Evolutionary conservation across 1,284 basidiomycete species (phyloP).

Genomic region (Cerrena zonata): DNA sequence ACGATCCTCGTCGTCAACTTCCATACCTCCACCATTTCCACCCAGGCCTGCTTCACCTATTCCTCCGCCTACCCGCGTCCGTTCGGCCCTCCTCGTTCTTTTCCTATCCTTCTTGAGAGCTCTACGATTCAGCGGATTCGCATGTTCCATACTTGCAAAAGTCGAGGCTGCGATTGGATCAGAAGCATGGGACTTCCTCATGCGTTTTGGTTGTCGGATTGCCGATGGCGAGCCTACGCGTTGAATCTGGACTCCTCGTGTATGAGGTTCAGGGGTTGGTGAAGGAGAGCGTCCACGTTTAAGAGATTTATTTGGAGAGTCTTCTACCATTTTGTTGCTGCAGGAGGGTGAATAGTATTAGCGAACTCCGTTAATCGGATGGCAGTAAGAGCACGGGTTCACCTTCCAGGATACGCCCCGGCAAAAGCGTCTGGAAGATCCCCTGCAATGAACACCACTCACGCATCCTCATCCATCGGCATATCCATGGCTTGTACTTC

Average conservation of each 20-base stretch:
- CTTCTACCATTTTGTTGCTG: constrained; percentile 6
- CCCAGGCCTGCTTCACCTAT: background rate
- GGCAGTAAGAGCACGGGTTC: background rate
- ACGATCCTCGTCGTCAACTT: constrained; percentile 28
- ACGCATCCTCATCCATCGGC: constrained; percentile 50
- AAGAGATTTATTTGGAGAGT: constrained; percentile 10
- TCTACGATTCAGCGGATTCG: constrained; percentile 54
- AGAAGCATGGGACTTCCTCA: constrained; percentile 44
- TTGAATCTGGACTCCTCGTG: background rate
- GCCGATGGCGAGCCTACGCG: constrained; percentile 10
- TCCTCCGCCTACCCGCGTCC: constrained; percentile 11
- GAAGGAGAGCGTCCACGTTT: constrained; percentile 10
- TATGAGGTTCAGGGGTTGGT: constrained; percentile 7
- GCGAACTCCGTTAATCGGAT: background rate
- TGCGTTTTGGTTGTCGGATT: constrained; percentile 52
- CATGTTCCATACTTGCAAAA: constrained; percentile 34
- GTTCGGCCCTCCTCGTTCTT: constrained; percentile 45
- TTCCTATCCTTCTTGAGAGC: constrained; percentile 59
- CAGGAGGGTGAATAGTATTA: background rate
- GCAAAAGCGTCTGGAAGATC: background rate
- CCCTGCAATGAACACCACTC: constrained; percentile 17
- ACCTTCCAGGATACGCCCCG: constrained; percentile 2
- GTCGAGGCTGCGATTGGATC: constrained; percentile 40
- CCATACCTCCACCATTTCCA: constrained; percentile 27
- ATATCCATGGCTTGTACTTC: constrained; percentile 28